These are phyloP conservation scores for Hypoxylon sp. DNA, from an alignment of 2,329 filamentous ascomycete species.

Conservation along the genomic window DNA sequence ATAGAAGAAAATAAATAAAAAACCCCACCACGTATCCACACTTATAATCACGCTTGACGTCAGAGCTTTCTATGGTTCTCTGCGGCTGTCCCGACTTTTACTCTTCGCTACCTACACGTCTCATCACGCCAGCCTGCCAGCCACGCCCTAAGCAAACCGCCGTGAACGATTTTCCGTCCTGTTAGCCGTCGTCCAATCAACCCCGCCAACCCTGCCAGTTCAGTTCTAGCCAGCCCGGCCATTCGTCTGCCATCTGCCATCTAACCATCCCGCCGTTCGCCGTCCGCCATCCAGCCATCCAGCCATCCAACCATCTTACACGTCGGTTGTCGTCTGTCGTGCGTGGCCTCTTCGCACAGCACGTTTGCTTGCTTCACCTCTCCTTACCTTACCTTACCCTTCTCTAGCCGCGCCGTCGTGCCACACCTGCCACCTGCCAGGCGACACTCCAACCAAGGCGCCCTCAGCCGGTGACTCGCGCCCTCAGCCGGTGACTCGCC, in stretches of 20 bases:
- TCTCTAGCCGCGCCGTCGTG: conserved; percentile 25
- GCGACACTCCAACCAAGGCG: conserved; percentile 3
- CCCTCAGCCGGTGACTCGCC: conserved; percentile 15
- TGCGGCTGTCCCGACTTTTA: conserved; percentile 31
- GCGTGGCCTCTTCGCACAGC: conserved; percentile 1
- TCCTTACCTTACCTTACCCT: conserved; percentile 15
- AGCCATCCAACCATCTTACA: too few relatives aligned
- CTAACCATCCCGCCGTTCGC: too few relatives aligned
- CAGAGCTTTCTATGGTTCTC: too few relatives aligned
- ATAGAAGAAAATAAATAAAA: conserved; percentile 14
- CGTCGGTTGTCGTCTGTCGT: neutral
- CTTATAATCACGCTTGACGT: conserved; percentile 28
- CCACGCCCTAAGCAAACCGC: too few relatives aligned
- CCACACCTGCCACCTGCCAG: conserved; percentile 15
- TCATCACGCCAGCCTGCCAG: too few relatives aligned
- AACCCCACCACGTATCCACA: conserved; percentile 23
- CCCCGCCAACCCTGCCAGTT: too few relatives aligned
- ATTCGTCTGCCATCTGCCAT: too few relatives aligned
- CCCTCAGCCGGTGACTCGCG: too few relatives aligned
- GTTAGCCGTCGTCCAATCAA: conserved; percentile 13
- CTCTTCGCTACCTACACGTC: conserved; percentile 25
- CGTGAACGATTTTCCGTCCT: too few relatives aligned
- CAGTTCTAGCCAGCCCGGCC: too few relatives aligned
- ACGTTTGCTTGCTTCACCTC: conserved; percentile 7
- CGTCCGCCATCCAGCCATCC: too few relatives aligned